Evolutionary conservation across 2,329 filamentous ascomycete species (phyloP).

Genomic region (Pezicula radicicola): DNA sequence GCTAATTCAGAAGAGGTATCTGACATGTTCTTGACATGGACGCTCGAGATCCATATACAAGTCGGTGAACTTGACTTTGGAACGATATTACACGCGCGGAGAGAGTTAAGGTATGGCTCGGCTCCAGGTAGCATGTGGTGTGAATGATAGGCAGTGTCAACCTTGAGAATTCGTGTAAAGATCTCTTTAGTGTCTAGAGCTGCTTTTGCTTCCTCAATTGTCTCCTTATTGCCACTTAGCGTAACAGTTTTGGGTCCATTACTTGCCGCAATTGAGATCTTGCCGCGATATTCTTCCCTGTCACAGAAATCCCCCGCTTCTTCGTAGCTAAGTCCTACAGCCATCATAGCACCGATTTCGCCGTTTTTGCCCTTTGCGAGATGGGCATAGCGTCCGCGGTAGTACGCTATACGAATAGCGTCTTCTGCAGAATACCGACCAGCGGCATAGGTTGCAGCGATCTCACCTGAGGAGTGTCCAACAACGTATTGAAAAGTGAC

Average conservation of each 20-base stretch:
- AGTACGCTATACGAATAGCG: slow-evolving; percentile 20
- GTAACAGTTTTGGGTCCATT: slow-evolving; percentile 15
- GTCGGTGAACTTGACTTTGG: slow-evolving; percentile 16
- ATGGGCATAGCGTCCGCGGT: slow-evolving; percentile 7
- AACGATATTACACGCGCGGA: slow-evolving; percentile 1
- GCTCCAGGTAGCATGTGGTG: slow-evolving; percentile 1
- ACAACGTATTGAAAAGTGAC: neutral
- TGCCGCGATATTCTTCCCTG: slow-evolving; percentile 2
- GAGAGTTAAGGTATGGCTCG: neutral
- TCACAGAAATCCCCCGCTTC: slow-evolving; percentile 14
- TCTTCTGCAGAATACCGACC: slow-evolving; percentile 17
- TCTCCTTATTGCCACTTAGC: slow-evolving; percentile 9
- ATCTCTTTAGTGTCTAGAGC: neutral
- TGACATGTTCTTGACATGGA: neutral
- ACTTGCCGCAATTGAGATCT: slow-evolving; percentile 23
- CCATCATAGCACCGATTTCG: slow-evolving; percentile 21
- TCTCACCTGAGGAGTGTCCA: slow-evolving; percentile 1
- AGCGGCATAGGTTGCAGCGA: neutral
- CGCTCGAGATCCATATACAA: slow-evolving; percentile 35
- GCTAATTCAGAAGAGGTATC: neutral
- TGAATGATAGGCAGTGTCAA: slow-evolving; percentile 14
- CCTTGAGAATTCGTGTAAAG: slow-evolving; percentile 1
- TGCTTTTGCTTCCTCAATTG: neutral
- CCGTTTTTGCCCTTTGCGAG: slow-evolving; percentile 7
- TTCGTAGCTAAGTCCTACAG: slow-evolving; percentile 15